Conservation (phyloP, 495 filamentous ascomycete species). For the Platismatia glauca region DNA sequence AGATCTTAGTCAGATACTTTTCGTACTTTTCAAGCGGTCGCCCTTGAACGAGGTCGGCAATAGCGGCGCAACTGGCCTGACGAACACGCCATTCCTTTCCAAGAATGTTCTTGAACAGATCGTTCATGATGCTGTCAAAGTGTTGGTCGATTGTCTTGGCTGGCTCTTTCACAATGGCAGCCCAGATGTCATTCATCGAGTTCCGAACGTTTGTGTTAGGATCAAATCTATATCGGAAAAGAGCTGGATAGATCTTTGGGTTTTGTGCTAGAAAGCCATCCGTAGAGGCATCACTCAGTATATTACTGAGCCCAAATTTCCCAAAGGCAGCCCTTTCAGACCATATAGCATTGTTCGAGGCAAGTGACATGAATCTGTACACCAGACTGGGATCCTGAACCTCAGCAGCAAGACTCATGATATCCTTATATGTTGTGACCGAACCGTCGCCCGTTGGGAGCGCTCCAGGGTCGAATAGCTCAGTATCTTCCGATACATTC, state of each 20-base stretch:
- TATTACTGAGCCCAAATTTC: conserved; percentile 81
- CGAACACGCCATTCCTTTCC: conserved; percentile 88
- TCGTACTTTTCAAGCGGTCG: conserved; percentile 69
- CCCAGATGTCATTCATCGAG: conserved; percentile 98
- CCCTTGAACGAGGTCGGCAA: conserved; percentile 76
- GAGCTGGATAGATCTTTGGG: conserved; percentile 87
- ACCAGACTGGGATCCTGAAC: conserved; percentile 89
- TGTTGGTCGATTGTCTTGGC: conserved; percentile 59
- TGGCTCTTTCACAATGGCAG: conserved; percentile 77
- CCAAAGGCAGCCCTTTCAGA: conserved; percentile 91
- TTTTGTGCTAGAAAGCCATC: conserved; percentile 62
- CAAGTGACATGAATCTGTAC: conserved; percentile 95
- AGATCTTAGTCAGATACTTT: conserved; percentile 74
- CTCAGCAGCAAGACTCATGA: conserved; percentile 85
- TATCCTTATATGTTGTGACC: conserved; percentile 90
- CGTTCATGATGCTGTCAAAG: conserved; percentile 78
- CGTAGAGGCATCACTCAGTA: conserved; percentile 78
- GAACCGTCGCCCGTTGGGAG: conserved; percentile 86
- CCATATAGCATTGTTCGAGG: conserved; percentile 91
- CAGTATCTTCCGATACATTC: conserved; percentile 77
- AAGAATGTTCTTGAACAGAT: conserved; percentile 74
- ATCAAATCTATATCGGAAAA: conserved; percentile 91
- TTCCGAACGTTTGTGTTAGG: conserved; percentile 84
- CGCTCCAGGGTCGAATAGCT: conserved; percentile 89
- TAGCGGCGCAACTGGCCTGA: conserved; percentile 83